These are phyloP conservation scores for Serendipita indica DNA, from an alignment of 768 basidiomycete species.

Conservation along the genomic window DNA sequence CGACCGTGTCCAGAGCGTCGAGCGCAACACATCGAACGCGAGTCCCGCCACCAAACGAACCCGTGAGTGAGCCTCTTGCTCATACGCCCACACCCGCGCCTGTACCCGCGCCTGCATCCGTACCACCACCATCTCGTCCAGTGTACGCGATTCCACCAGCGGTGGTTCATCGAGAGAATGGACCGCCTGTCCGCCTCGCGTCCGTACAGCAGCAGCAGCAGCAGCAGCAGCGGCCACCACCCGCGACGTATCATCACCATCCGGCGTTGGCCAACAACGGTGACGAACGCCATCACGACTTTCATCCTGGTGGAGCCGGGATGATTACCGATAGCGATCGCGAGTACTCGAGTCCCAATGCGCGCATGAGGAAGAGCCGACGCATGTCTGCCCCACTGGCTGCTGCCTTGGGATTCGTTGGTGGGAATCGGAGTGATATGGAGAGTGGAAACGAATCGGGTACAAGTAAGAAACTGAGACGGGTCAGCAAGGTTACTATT, in stretches of 20 bases:
- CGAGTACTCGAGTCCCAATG: neutral
- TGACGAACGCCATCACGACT: neutral
- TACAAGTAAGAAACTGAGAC: neutral
- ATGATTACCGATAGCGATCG: conserved; percentile 1
- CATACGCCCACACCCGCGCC: too few relatives aligned
- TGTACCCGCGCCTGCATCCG: too few relatives aligned
- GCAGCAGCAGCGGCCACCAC: neutral
- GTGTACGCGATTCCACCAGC: too few relatives aligned
- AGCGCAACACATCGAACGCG: too few relatives aligned
- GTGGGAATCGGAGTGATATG: neutral
- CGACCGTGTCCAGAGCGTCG: neutral
- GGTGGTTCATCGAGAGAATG: too few relatives aligned
- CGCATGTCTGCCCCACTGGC: conserved; percentile 1
- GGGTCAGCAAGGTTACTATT: neutral
- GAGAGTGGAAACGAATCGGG: neutral
- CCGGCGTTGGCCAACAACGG: neutral
- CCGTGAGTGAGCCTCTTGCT: neutral
- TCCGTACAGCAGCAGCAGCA: too few relatives aligned
- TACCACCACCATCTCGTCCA: too few relatives aligned
- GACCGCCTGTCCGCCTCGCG: too few relatives aligned
- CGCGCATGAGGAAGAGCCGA: neutral
- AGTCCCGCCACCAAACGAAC: neutral
- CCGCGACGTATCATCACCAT: neutral
- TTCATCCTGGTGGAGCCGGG: neutral
- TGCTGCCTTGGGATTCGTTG: neutral